Percentiles rank a stretch among this genome's conserved stretches.
Evolutionary conservation across 1,284 basidiomycete species (phyloP).

Genomic region (Ceratobasidium sp.): DNA sequence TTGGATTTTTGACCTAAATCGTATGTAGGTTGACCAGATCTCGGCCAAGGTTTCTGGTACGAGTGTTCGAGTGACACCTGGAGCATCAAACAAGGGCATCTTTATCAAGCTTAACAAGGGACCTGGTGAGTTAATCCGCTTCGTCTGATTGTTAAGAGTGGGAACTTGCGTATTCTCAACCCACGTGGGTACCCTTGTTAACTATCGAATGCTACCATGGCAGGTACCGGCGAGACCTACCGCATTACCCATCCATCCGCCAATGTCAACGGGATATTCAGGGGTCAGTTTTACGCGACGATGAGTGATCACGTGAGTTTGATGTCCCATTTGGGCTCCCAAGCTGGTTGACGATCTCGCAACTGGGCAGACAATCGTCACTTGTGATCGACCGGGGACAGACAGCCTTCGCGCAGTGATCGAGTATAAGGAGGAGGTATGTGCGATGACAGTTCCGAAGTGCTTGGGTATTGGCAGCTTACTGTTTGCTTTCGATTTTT

Average conservation of each 20-base stretch:
- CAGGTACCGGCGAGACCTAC: conserved; percentile 74
- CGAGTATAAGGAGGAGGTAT: conserved; percentile 95
- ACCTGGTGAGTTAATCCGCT: conserved; percentile 62
- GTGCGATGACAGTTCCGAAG: too few species aligned
- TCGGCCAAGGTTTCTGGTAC: conserved; percentile 89
- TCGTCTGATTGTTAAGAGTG: background rate
- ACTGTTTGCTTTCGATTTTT: background rate
- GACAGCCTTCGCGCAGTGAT: conserved; percentile 79
- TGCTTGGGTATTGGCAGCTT: too few species aligned
- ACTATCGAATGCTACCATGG: background rate
- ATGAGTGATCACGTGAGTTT: conserved; percentile 65
- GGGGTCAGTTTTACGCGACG: conserved; percentile 91
- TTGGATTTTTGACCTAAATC: background rate
- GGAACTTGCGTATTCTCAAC: too few species aligned
- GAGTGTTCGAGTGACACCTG: conserved; percentile 83
- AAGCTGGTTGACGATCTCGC: conserved; percentile 51
- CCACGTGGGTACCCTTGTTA: too few species aligned
- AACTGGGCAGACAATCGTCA: conserved; percentile 73
- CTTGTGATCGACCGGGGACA: conserved; percentile 74
- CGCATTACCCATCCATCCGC: conserved; percentile 92
- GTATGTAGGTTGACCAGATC: conserved; percentile 83
- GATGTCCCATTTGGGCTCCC: background rate
- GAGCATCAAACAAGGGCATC: conserved; percentile 87
- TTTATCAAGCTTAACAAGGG: conserved; percentile 82
- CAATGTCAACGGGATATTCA: conserved; percentile 89